Conservation (phyloP, 306 rosid genomes). For the Hippophae tibetana region DNA sequence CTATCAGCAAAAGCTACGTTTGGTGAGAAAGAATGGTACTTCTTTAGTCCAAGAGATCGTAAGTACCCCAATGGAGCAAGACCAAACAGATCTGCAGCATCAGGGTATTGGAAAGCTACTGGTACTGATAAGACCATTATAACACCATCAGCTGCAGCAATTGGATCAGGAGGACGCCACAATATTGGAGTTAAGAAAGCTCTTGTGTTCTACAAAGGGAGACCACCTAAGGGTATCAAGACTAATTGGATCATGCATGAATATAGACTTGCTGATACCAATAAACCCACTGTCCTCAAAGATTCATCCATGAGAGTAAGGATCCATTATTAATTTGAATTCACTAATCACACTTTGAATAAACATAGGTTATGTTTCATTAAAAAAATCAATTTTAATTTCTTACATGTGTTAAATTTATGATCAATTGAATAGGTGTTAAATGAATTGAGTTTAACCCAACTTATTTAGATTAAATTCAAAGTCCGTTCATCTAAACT, state of each 20-base stretch:
- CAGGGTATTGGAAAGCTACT: constrained; percentile 69
- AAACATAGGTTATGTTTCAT: too few species aligned
- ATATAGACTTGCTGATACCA: constrained; percentile 33
- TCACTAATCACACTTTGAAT: too few species aligned
- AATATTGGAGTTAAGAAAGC: constrained; percentile 53
- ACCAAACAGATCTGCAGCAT: constrained; percentile 63
- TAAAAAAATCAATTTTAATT: too few species aligned
- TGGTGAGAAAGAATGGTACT: constrained; percentile 73
- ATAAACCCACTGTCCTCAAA: constrained; percentile 31
- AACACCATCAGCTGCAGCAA: constrained; percentile 3
- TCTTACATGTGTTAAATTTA: too few species aligned
- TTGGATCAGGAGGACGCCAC: constrained; percentile 16
- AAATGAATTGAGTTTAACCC: too few species aligned
- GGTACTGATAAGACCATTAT: constrained; percentile 46
- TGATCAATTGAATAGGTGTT: too few species aligned
- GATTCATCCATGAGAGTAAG: constrained; percentile 54
- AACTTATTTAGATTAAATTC: too few species aligned
- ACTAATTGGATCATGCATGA: constrained; percentile 69
- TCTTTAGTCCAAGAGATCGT: constrained; percentile 51
- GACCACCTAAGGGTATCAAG: constrained; percentile 53
- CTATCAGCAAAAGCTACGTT: constrained; percentile 40
- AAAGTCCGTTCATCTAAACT: too few species aligned
- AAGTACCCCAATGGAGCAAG: constrained; percentile 60
- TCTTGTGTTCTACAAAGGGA: constrained; percentile 50
- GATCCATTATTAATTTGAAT: too few species aligned